Percentiles rank a stretch among this genome's conserved stretches.
Conservation (phyloP, 306 rosid genomes). For the Casuarina glauca region DNA sequence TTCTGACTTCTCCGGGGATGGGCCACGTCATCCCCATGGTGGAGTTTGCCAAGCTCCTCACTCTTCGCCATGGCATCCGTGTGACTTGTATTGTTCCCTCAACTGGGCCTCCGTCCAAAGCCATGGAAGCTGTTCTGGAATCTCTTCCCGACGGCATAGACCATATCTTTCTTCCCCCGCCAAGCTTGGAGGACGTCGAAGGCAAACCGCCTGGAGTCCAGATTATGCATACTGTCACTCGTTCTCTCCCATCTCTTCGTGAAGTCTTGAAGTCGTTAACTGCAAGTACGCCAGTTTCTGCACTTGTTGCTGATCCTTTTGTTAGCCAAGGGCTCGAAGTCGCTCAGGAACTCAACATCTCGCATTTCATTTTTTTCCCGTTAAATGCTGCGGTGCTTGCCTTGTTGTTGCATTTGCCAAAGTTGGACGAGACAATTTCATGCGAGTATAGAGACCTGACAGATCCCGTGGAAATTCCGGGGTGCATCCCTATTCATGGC, state of each 20-base stretch:
- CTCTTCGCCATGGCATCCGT: not conserved
- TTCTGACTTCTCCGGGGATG: not conserved
- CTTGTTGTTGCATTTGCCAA: conserved; percentile 8
- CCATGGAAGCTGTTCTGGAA: no score
- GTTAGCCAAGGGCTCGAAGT: no score
- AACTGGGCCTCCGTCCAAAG: no score
- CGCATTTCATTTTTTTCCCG: conserved; percentile 9
- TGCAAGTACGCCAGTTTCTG: no score
- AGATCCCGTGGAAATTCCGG: conserved; percentile 20
- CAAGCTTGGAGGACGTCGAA: no score
- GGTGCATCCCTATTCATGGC: conserved; percentile 35
- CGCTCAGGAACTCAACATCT: conserved; percentile 26
- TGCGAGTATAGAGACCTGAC: not conserved
- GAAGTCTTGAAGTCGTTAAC: not conserved
- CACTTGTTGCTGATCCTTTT: no score
- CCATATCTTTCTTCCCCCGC: no score
- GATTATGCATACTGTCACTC: not conserved
- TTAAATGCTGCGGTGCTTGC: not conserved
- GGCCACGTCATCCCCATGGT: not conserved
- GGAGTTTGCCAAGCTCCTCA: not conserved
- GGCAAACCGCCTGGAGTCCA: not conserved
- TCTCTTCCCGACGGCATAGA: no score
- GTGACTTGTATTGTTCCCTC: not conserved
- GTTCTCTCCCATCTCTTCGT: not conserved
- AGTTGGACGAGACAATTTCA: no score